Conservation (phyloP, 2,329 filamentous ascomycete genomes). For the Madurella fahalii region DNA sequence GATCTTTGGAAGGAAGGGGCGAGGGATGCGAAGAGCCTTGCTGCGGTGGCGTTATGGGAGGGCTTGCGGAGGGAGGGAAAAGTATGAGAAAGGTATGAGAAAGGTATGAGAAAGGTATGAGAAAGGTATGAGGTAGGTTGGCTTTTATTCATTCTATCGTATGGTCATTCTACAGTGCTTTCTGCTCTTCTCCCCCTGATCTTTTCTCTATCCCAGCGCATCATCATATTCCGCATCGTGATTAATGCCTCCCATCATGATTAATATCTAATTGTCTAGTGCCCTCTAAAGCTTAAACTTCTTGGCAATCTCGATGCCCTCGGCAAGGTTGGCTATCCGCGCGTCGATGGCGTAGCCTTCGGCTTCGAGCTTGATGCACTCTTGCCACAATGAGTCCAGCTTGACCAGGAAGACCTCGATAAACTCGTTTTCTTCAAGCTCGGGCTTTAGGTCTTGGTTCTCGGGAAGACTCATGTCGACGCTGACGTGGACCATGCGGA, state of each 20-base stretch:
- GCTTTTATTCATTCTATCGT: constrained; percentile 1
- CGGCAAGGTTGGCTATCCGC: constrained; percentile 70
- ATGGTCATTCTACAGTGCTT: neutral
- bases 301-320: constrained; percentile 72
- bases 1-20: constrained; percentile 56
- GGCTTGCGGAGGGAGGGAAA: constrained; percentile 47
- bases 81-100: too few species aligned
- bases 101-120: constrained; percentile 11
- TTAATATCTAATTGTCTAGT: neutral
- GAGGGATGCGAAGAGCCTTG: constrained; percentile 57
- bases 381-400: constrained; percentile 58
- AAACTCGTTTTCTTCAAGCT: constrained; percentile 76
- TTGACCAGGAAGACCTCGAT: constrained; percentile 74
- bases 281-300: constrained; percentile 38
- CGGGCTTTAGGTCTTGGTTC: constrained; percentile 64
- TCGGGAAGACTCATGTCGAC: constrained; percentile 66
- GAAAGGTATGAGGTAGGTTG: constrained; percentile 10
- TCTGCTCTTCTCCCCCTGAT: neutral
- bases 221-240: neutral
- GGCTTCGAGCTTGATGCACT: constrained; percentile 62
- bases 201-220: neutral
- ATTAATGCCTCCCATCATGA: too few species aligned
- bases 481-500: constrained; percentile 66
- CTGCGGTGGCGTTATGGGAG: constrained; percentile 56
- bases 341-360: constrained; percentile 77